Evolutionary conservation across 2,329 filamentous ascomycete genomes (phyloP).

Genomic region (Fusarium humuli): DNA sequence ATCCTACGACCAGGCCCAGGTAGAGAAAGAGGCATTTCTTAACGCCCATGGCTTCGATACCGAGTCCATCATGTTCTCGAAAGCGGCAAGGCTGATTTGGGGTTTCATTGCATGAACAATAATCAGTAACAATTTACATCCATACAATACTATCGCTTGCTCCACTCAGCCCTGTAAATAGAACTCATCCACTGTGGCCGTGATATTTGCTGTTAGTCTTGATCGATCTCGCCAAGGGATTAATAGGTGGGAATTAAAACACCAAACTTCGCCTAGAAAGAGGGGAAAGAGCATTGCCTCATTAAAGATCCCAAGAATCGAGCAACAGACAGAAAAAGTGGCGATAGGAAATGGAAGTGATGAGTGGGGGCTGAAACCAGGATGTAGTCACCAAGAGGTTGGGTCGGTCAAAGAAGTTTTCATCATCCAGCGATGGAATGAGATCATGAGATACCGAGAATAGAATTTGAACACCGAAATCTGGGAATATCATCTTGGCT

Average conservation of each 20-base stretch:
- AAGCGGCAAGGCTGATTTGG: conserved; percentile 43
- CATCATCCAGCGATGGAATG: neutral
- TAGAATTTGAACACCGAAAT: conserved; percentile 27
- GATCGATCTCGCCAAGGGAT: neutral
- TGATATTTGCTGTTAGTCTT: neutral
- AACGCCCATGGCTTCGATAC: conserved; percentile 5
- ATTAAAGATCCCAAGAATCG: neutral
- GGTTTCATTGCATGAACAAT: conserved; percentile 15
- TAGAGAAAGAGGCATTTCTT: conserved; percentile 28
- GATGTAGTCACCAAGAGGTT: conserved; percentile 20
- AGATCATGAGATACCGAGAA: conserved; percentile 39
- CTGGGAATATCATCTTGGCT: conserved; percentile 19
- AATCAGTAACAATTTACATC: neutral
- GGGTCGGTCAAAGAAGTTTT: conserved; percentile 13
- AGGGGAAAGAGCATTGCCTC: conserved; percentile 18
- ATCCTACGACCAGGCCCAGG: neutral
- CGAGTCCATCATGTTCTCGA: conserved; percentile 8
- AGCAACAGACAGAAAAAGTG: conserved; percentile 3
- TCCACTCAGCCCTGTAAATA: conserved; percentile 42
- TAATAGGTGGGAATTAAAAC: neutral
- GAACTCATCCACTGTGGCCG: neutral
- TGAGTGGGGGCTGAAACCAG: conserved; percentile 32
- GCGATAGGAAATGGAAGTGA: conserved; percentile 19
- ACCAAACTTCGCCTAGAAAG: neutral
- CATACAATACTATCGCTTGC: conserved; percentile 2